Conservation (phyloP, 345 rosid species). For the Syzygium jambos region DNA sequence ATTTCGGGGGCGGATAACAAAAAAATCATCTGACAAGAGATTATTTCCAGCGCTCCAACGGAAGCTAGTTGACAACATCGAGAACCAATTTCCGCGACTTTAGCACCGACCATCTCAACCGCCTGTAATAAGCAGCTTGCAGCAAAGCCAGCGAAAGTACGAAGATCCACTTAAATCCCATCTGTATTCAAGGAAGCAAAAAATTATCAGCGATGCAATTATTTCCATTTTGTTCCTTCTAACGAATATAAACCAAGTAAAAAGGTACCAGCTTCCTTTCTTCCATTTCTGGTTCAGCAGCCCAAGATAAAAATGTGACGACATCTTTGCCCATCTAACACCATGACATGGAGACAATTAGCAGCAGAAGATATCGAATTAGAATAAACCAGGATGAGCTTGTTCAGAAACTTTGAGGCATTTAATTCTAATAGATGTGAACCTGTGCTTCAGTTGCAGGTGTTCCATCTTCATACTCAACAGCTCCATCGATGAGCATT, state of each 20-base stretch:
- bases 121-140: slow-evolving; percentile 89
- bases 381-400: neutral
- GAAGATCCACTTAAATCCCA: slow-evolving; percentile 99
- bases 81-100: slow-evolving; percentile 86
- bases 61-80: slow-evolving; percentile 71
- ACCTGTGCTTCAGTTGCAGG: slow-evolving; percentile 99
- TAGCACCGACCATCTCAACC: slow-evolving; percentile 86
- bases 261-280: slow-evolving; percentile 85
- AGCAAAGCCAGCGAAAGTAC: slow-evolving; percentile 85
- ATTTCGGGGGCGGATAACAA: neutral
- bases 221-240: neutral
- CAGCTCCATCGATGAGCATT: slow-evolving; percentile 94
- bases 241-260: neutral
- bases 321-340: slow-evolving; percentile 98
- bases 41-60: neutral
- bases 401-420: neutral
- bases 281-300: slow-evolving; percentile 99
- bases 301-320: slow-evolving; percentile 88
- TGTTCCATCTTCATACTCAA: slow-evolving; percentile 97
- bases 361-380: neutral
- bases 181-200: slow-evolving; percentile 26
- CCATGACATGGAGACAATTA: neutral
- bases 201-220: neutral
- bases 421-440: neutral
- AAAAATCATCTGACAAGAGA: neutral